Evolutionary conservation across 305 asterid genomes (phyloP), one percentile per base, ranked within the genome.

Genomic region (Fraxinus nigra): DNA sequence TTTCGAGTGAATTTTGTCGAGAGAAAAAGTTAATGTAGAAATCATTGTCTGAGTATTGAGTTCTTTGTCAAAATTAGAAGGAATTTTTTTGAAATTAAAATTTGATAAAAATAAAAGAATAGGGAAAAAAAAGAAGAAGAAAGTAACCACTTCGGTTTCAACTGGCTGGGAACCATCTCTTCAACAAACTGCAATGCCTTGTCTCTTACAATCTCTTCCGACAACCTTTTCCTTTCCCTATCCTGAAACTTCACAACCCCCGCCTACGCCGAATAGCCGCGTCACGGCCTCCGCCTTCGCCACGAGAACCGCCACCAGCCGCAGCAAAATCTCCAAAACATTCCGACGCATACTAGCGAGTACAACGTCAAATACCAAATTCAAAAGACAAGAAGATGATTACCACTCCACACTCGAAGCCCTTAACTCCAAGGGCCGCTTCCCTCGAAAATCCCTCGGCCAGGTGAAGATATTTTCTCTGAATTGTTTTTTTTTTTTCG

Each of bases 361-460:
- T 81, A 33, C 87, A 43, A 11, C 87, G 70, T 76, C 92, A n/a
- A 81, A 87, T n/a, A 82, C 79, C 75, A 90, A 87, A 81, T 80
- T 92, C 85, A 87, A 79, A 76, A 89, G 40, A 78, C 87, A 85
- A 85, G 91, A 90, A 83, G 97, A 96, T 73, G 97, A 92, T 87
- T 96, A 93, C 84, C 94, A 93, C 83, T 87, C 94, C 78, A 96
- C 97, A 32, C 93, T 96, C 14, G 89, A 91, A 89, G 97, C 99
- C 79, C 98, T 96, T 88, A 96, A 96, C 83, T 92, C 98, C 86
- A 93, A 89, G 84, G 97, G 97, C 83, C 93, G 99, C 30, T 92
- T 93, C 80, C 99, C 98, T 7, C 85, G 99, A 78, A 96, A 93
- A 88, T 92, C 98, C 33, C 97, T 96, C 16, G 98, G 99, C 51